Base-by-base conservation (phyloP, 1,284 basidiomycete species). In the Malassezia japonica region DNA sequence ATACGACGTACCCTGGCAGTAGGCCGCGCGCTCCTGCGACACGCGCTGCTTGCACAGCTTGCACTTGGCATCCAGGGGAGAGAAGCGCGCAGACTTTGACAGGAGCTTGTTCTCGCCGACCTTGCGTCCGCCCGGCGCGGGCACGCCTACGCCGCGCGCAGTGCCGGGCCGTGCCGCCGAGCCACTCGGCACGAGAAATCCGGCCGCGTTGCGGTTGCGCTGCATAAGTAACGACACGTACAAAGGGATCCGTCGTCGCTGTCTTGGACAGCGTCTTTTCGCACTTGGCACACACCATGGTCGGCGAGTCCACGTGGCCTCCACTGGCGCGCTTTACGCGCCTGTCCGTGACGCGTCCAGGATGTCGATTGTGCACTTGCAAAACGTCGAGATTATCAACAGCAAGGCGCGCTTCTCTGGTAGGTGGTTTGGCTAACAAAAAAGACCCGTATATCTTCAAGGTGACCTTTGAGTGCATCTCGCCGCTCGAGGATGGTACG, bases 391-490 rank as follows among this genome's bases (percentile, higher is more conserved):
- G 38, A 69, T 70, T 39, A 59, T 70, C 50, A 70, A 70, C 41
- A 58, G 61, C 28, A 57, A 62, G 38, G 68, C 67, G 29, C 55
- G 61, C 13, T 72, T 70, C 50, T 49, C 56, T 2, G n/a, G n/a
- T n/a, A n/a, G n/a, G n/a, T n/a, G n/a, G n/a, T n/a, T n/a, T n/a
- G n/a, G n/a, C n/a, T n/a, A n/a, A n/a, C n/a, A n/a, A n/a, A n/a
- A n/a, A n/a, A n/a, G 91, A 96, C 67, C 79, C 84, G 32, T 98
- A 96, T 77, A 81, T 83, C 62, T 95, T 96, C 75, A 83, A 87
- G 63, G 90, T 99, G 73, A 94, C 90, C 0, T 99, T 98, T 64
- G 94, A 98, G 74, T 96, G 91, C 75, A 91, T 98, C 62, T 85
- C 90, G 6, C 83, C 84, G 9, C 78, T 98, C 45, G 82, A 85